Evolutionary conservation across 2,329 filamentous ascomycete genomes (phyloP), one percentile per base, ranked within the genome.

Genomic region (Nothophoma quercina): DNA sequence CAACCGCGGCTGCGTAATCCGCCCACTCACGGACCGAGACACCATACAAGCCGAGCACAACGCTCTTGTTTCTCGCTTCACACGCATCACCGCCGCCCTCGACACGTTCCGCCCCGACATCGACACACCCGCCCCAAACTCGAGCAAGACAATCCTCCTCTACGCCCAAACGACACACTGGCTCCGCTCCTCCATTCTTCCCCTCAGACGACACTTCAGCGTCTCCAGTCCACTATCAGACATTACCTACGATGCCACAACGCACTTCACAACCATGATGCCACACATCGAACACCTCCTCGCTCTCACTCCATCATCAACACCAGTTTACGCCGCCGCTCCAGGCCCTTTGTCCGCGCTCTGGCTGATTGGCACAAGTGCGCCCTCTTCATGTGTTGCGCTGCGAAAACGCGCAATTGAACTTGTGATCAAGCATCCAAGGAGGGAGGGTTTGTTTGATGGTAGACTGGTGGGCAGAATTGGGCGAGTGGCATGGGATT

Each of bases 391-490:
- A 1, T 65, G 59, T 25, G 46, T 50, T 13, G 42, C 48, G 2
- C 40, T 70, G 5, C 67, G 70, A 8, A 64, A 60, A 3, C 60
- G 56, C 28, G 67, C 70, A 5, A 57, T 70, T 7, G 52, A 49
- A 0, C 43, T 72, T 18, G 61, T 72, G 52, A 34, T 69, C 4
- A 53, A 60, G 15, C 63, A 65, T 40, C 68, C 70, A 2, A 47
- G 70, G 6, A 59, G 85, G 81, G 16, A 71, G 66, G 16, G 81
- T 74, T 2, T 89, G 85, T 68, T 77, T 73, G 34, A 79, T 83
- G 64, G 87, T 83, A 1, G 89, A 79, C 66, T 90, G 83, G 87
- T 85, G 84, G 72, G 69, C 0, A 51, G 60, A 18, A 60, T 73
- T 21, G 70, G 67, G 2, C 57, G 52, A 40, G 63, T 65, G 40